phyloP scores from a whole-genome alignment of 179 eudicot genomes.

The Corrigiola litoralis region DNA sequence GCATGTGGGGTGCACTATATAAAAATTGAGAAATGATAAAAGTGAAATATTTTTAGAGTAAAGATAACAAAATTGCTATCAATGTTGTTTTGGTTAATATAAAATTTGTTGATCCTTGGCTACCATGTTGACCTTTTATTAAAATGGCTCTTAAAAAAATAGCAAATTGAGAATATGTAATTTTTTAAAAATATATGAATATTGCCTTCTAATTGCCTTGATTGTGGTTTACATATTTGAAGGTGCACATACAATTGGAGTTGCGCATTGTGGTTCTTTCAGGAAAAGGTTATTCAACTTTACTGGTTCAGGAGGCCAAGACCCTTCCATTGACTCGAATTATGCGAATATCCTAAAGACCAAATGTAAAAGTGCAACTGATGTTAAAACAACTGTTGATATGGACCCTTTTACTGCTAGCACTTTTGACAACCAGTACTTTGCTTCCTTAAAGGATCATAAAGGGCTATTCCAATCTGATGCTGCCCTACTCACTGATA shows the following conservation, averaged over 20 bases:
- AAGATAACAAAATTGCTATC: no score
- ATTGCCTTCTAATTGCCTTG: no score
- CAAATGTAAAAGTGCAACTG: constrained; percentile 13
- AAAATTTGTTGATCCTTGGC: no score
- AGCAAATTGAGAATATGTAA: no score
- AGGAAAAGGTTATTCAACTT: constrained; percentile 18
- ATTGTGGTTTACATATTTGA: no score
- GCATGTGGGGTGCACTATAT: no score
- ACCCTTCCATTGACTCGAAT: constrained; percentile 18
- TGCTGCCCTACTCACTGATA: constrained; percentile 14
- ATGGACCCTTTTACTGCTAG: constrained; percentile 17
- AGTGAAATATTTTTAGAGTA: no score
- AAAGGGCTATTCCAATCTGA: constrained; percentile 24
- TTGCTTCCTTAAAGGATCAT: neutral
- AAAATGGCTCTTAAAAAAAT: no score
- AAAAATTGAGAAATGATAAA: no score
- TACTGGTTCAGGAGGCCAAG: constrained; percentile 16
- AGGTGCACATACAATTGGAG: constrained; percentile 26
- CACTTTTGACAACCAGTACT: constrained; percentile 23
- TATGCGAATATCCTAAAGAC: constrained; percentile 12
- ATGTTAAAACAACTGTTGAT: constrained; percentile 7
- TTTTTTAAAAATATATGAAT: no score
- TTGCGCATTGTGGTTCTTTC: constrained; percentile 3
- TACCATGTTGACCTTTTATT: no score
- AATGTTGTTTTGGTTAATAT: no score